Evolutionary conservation across 2,329 filamentous ascomycete genomes (phyloP).

Genomic region (Geosmithia putterillii): DNA sequence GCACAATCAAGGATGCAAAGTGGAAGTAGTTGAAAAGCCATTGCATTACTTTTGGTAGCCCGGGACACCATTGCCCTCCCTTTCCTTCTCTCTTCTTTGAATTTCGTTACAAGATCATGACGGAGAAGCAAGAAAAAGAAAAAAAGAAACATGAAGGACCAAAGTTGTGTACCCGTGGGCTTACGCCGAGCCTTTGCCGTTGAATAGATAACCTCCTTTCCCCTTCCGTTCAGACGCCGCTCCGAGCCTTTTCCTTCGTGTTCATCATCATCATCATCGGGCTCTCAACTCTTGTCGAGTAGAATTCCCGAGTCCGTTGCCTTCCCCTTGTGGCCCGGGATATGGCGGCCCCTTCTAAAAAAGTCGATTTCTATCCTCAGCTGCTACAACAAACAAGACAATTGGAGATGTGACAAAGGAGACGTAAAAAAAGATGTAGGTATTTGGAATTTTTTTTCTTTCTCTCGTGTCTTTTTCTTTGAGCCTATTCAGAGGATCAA

Average conservation of each 20-base stretch:
- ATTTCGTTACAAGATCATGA: neutral
- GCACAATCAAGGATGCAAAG: neutral
- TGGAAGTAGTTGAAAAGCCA: conserved; percentile 12
- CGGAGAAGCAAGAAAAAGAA: neutral
- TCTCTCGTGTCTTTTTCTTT: neutral
- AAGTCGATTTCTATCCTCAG: conserved; percentile 21
- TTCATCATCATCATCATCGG: too few relatives aligned
- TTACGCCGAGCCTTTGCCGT: neutral
- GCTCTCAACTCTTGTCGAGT: too few relatives aligned
- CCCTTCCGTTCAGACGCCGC: conserved; percentile 2
- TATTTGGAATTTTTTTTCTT: neutral
- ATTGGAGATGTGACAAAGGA: conserved; percentile 3
- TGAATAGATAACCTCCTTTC: neutral
- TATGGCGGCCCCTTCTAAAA: conserved; percentile 3
- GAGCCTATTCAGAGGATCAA: neutral
- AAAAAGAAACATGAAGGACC: conserved; percentile 21
- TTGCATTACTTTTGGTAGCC: conserved; percentile 31
- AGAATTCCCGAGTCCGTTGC: neutral
- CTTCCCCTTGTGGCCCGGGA: conserved; percentile 1
- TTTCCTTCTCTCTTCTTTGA: neutral
- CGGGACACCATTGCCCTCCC: conserved; percentile 16
- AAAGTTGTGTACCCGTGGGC: neutral
- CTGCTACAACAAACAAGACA: conserved; percentile 8
- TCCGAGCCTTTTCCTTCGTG: neutral
- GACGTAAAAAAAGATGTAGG: neutral